Base-by-base conservation (phyloP, 2,329 filamentous ascomycete species). In the Sporothrix luriei region DNA sequence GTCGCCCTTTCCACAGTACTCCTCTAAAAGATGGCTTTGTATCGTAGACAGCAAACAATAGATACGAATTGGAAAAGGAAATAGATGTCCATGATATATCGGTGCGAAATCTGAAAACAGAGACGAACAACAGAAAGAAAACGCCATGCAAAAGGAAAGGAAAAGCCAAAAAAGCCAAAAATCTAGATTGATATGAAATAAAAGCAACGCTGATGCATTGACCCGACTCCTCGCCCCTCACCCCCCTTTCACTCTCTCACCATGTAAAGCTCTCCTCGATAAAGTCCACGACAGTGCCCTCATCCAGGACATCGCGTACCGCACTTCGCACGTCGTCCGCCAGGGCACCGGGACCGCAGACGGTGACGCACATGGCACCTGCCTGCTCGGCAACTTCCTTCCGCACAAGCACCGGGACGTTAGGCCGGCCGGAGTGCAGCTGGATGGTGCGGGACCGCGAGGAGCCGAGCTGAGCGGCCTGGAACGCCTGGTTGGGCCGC, bases 351-450 rank as follows among this genome's bases (percentile, higher is more conserved):
- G 91, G 89, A 3, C 91, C 91, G 74, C 91, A 94, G 26, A 93
- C 90, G 13, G 89, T 90, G 57, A 98, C 93, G 26, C 88, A 91
- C 88, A 97, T 96, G 65, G 94, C 93, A 10, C 95, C 95, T 68
- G 92, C 83, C 78, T 95, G 92, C 75, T 91, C 87, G 75, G 89
- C 85, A 21, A 94, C 90, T 81, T 97, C 94, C 80, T 91, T 90
- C 73, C 88, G 85, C 61, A 98, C 82, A n/a, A 98, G 81, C 0
- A 91, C 87, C 24, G 88, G 85, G 57, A 97, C 87, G 76, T 97
- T 93, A 11, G 94, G 94, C 73, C 94, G 88, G 2, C 95, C 94
- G 1, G 93, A 91, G 78, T 92, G 93, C 90, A 98, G 95, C 80
- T 94, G 92, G 68, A 98, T 93, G 4, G 91, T 94, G 2, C 86